Evolutionary conservation across 2,329 filamentous ascomycete species (phyloP).

Genomic region (Xylaria sp.): DNA sequence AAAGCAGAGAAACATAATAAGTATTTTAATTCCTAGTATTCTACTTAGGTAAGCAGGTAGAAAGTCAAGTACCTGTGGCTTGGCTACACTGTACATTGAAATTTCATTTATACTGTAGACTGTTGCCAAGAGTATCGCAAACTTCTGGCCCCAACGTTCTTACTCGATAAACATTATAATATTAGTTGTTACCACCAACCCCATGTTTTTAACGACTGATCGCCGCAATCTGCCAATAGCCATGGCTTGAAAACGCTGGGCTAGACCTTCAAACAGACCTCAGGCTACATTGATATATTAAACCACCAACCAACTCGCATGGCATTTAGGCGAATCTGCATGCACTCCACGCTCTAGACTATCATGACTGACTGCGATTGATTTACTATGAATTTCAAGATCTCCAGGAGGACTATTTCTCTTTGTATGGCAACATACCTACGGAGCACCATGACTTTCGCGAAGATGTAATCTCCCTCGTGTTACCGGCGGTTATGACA

Average conservation of each 20-base stretch:
- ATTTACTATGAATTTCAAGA: background rate
- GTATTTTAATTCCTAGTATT: no score
- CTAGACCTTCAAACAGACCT: slow-evolving; percentile 15
- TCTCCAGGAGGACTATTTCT: background rate
- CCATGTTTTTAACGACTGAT: background rate
- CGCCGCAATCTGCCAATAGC: background rate
- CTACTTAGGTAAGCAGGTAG: no score
- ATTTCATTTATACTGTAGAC: no score
- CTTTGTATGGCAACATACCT: background rate
- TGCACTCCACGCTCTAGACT: background rate
- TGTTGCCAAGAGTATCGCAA: no score
- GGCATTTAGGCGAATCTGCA: slow-evolving; percentile 29
- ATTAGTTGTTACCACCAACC: background rate
- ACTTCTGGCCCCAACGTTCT: no score
- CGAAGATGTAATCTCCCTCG: background rate
- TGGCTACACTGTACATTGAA: no score
- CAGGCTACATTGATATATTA: slow-evolving; percentile 24
- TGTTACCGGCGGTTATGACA: background rate
- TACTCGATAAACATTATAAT: background rate
- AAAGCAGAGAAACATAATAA: no score
- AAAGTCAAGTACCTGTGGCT: no score
- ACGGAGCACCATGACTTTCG: background rate
- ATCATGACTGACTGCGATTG: background rate
- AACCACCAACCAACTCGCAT: slow-evolving; percentile 16
- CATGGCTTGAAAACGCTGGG: background rate